Conservation (phyloP, 2,329 filamentous ascomycete genomes). For the Trichoderma citrinoviride region DNA sequence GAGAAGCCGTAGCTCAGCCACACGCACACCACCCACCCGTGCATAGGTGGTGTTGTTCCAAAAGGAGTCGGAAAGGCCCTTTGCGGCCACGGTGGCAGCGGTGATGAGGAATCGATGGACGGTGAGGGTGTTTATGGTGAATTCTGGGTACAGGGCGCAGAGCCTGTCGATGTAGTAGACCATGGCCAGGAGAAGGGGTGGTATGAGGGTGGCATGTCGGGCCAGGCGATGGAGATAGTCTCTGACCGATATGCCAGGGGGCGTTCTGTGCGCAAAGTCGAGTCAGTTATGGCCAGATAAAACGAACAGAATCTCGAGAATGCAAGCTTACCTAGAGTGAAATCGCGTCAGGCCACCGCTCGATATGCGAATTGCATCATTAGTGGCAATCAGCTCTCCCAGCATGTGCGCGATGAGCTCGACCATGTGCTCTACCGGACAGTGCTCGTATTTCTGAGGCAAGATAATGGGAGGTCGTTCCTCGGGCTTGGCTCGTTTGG, state of each 20-base stretch:
- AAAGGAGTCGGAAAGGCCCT: slow-evolving; percentile 93
- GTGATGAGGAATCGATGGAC: slow-evolving; percentile 97
- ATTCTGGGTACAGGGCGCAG: slow-evolving; percentile 87
- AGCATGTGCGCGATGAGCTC: slow-evolving; percentile 93
- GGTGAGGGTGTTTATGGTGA: slow-evolving; percentile 93
- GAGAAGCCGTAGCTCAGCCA: slow-evolving; percentile 83
- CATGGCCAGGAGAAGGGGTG: slow-evolving; percentile 94
- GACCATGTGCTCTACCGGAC: slow-evolving; percentile 81
- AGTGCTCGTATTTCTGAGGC: slow-evolving; percentile 76
- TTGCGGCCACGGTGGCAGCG: slow-evolving; percentile 90
- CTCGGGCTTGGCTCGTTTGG: slow-evolving; percentile 56
- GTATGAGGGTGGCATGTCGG: slow-evolving; percentile 88
- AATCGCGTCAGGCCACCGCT: slow-evolving; percentile 89
- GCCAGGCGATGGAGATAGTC: slow-evolving; percentile 93
- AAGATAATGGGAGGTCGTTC: slow-evolving; percentile 55
- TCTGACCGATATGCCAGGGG: slow-evolving; percentile 88
- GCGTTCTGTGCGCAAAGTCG: slow-evolving; percentile 36
- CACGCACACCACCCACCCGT: slow-evolving; percentile 84
- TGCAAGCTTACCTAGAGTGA: slow-evolving; percentile 70
- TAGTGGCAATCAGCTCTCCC: slow-evolving; percentile 88
- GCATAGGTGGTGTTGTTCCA: slow-evolving; percentile 99
- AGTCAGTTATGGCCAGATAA: not conserved
- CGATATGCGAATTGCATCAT: slow-evolving; percentile 73
- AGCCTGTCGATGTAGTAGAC: slow-evolving; percentile 98
- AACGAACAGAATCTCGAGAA: not conserved